Evolutionary conservation across 805 yeast species (phyloP).

Genomic region (Naumovozyma dairenensis): DNA sequence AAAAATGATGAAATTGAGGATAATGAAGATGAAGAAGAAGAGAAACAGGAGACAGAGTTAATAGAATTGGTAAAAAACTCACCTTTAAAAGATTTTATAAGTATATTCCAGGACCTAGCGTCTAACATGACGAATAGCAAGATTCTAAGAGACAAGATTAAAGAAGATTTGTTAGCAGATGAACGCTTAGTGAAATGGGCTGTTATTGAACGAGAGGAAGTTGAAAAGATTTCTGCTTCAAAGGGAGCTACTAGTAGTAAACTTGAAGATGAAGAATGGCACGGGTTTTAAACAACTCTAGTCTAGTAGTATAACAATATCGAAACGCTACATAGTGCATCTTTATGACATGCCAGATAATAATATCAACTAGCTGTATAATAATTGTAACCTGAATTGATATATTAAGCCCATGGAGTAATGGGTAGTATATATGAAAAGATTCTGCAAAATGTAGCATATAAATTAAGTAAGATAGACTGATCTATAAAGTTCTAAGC

Average conservation of each 20-base stretch:
- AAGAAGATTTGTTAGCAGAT: constrained; percentile 59
- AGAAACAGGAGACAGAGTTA: constrained; percentile 12
- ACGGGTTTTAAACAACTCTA: constrained; percentile 26
- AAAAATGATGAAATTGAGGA: constrained; percentile 38
- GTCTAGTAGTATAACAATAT: neutral
- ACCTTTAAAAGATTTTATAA: constrained; percentile 47
- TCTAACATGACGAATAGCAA: constrained; percentile 42
- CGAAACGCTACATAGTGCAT: too few species aligned
- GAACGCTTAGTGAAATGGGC: constrained; percentile 59
- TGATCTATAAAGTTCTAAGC: too few species aligned
- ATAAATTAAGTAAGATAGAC: too few species aligned
- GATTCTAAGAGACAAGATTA: constrained; percentile 54
- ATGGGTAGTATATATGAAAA: too few species aligned
- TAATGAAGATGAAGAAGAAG: constrained; percentile 35
- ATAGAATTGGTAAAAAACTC: constrained; percentile 32
- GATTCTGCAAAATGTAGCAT: too few species aligned
- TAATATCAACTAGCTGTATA: too few species aligned
- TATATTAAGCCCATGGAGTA: too few species aligned
- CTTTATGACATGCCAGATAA: too few species aligned
- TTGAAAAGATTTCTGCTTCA: constrained; percentile 19
- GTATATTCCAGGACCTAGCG: constrained; percentile 49
- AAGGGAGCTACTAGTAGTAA: constrained; percentile 23
- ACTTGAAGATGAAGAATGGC: constrained; percentile 33
- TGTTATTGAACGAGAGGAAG: constrained; percentile 27
- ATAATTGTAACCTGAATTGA: too few species aligned